Evolutionary conservation across 2,329 filamentous ascomycete species (phyloP), one percentile per base, ranked within the genome.

Genomic region (Xylaria sp.): DNA sequence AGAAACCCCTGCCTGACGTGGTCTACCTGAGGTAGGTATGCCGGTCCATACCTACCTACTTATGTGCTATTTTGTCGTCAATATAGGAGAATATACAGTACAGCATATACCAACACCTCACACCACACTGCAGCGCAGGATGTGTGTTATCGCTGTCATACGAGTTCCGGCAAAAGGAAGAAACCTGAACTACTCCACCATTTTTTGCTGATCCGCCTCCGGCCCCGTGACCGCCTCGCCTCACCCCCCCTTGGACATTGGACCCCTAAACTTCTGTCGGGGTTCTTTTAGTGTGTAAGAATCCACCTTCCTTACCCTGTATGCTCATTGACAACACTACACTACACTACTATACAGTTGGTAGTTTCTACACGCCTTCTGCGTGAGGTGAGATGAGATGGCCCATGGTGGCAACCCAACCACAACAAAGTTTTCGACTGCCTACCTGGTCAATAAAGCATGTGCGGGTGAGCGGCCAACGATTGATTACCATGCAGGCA

Each of bases 201-300:
- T 40, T 54, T 33, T 26, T 28, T 63, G 63, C 57, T 66, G 63
- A 71, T 71, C 66, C 44, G 63, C 54, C 62, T 60, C 63, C 68
- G 56, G 38, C 42, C 56, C 60, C 54, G 66, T 71, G 68, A 71
- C 68, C 68, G 68, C 68, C 62, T 68, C 59, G 26, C 40, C 40
- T 15, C 33, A 33, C 54, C 46, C 46, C 65, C 53, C 42, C 10
- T 38, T 38, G 36, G 40, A 42, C 17, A 3, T 64, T 46, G 51
- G 38, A 63, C 53, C 67, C 65, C 40, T 63, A 44, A 44, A 46
- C 65, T 60, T 46, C 54, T 46, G 28, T 54, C 36, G 23, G 38
- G 23, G 53, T 40, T 31, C 38, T 57, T 44, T 44, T 58, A 58
- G 56, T 23, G 17, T 20, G 48, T 23, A n/a, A 38, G 40, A 61